Evolutionary conservation across 2,329 filamentous ascomycete genomes (phyloP).

Genomic region (Ceratocystiopsis minuta): DNA sequence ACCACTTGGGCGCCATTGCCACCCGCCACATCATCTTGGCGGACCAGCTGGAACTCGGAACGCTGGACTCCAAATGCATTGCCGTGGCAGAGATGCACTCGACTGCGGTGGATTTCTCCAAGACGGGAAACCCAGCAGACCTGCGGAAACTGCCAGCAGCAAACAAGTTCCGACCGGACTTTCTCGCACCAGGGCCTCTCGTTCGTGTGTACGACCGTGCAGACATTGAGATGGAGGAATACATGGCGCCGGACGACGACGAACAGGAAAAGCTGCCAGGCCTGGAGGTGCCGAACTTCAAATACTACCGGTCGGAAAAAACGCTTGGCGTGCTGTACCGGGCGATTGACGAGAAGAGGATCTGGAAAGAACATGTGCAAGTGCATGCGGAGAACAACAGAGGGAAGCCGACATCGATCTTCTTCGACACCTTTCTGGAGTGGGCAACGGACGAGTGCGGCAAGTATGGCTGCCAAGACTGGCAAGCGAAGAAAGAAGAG

Average conservation of each 20-base stretch:
- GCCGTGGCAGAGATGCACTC: slow-evolving; percentile 47
- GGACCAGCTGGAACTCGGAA: slow-evolving; percentile 36
- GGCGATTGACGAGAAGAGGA: slow-evolving; percentile 51
- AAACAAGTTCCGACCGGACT: slow-evolving; percentile 30
- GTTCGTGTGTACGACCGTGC: slow-evolving; percentile 26
- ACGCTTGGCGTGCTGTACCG: slow-evolving; percentile 54
- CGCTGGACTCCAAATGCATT: slow-evolving; percentile 30
- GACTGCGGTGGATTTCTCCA: slow-evolving; percentile 57
- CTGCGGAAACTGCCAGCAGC: slow-evolving; percentile 23
- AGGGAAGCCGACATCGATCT: slow-evolving; percentile 10
- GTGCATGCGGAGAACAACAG: slow-evolving; percentile 21
- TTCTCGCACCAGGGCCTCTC: slow-evolving; percentile 29
- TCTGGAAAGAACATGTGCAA: slow-evolving; percentile 28
- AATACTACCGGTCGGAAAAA: slow-evolving; percentile 51
- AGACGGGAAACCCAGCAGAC: slow-evolving; percentile 47
- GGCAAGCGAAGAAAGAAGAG: slow-evolving; percentile 17
- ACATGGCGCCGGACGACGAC: slow-evolving; percentile 14
- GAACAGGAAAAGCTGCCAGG: slow-evolving; percentile 25
- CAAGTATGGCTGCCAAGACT: slow-evolving; percentile 16
- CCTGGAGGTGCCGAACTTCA: slow-evolving; percentile 22
- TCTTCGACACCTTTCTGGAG: slow-evolving; percentile 26
- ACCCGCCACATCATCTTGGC: slow-evolving; percentile 45
- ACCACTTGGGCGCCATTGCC: slow-evolving; percentile 48
- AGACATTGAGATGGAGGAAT: slow-evolving; percentile 21
- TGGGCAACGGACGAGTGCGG: slow-evolving; percentile 14